Evolutionary conservation across 169 alveolate species (phyloP).

Genomic region (Plasmodium vinckei): DNA sequence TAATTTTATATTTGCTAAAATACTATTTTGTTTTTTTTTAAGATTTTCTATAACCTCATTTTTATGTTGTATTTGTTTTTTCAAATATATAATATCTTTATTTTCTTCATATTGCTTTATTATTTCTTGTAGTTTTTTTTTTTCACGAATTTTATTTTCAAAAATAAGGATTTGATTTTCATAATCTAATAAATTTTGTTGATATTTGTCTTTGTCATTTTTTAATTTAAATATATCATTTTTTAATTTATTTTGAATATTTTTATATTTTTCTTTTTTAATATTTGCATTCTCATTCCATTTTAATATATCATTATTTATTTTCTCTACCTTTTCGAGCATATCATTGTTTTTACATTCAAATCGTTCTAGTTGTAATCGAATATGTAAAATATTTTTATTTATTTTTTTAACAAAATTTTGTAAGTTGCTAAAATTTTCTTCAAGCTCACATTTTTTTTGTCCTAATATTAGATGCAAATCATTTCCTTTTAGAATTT

Average conservation of each 20-base stretch:
- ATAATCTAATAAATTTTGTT: conserved; percentile 69
- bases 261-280: conserved; percentile 32
- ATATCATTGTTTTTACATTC: conserved; percentile 59
- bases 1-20: conserved; percentile 52
- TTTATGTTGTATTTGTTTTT: conserved; percentile 42
- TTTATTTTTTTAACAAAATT: conserved; percentile 31
- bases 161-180: conserved; percentile 53
- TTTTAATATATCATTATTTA: conserved; percentile 35
- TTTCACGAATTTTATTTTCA: conserved; percentile 46
- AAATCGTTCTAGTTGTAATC: conserved; percentile 68
- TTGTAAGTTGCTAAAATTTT: conserved; percentile 27
- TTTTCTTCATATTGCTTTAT: conserved; percentile 60
- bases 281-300: conserved; percentile 55
- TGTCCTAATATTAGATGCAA: conserved; percentile 42
- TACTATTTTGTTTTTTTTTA: conserved; percentile 60
- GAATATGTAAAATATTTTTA: conserved; percentile 49
- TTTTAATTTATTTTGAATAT: conserved; percentile 34
- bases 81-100: conserved; percentile 46
- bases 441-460: conserved; percentile 70
- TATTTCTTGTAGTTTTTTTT: conserved; percentile 42
- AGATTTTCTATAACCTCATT: conserved; percentile 50
- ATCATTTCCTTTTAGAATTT: conserved; percentile 41
- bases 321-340: conserved; percentile 21
- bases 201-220: conserved; percentile 46
- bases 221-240: conserved; percentile 33